Evolutionary conservation across 129 eudicot species (phyloP), one percentile per base, ranked within the genome.

Genomic region (Saposhnikovia divaricata): DNA sequence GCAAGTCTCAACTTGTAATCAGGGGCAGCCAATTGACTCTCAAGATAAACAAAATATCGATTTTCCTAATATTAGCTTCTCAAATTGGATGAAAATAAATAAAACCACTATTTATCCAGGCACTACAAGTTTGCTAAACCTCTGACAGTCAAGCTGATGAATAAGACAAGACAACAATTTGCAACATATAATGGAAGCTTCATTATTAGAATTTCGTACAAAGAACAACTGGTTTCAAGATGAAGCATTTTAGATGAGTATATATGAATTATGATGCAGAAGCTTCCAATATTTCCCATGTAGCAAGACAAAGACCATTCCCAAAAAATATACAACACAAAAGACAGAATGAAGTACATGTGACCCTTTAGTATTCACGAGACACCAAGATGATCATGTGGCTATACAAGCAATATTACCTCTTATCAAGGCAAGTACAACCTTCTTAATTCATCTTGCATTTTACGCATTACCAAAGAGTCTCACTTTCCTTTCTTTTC

Each of bases 231-330:
- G 47, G 75, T 70, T 3, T 31, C 53, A 79, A 37, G 23, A 46
- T 38, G 66, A 78, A 50, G 44, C 78, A 66, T 63, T 75, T 14
- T 57, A 43, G 68, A 71, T 47, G 66, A 25, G 78, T 34, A 78
- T 66, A 71, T 44, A 76, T 45, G 78, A 78, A 44, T 73, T 40
- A 72, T 38, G 59, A 66, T 77, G 53, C 63, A 25, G 65, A 74
- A 42, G 77, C 84, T 23, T 82, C 78, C 86, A 84, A 72, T 76
- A 44, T 79, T 71, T 68, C 73, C 38, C 19, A 8, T 48, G 77
- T 40, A 79, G 76, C n/a, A 82, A 80, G 90, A 84, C 84, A 87
- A 71, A 72, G 88, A 87, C 90, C 53, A 48, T 40, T 79, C 88
- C 39, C 47, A 68, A n/a, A 0, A 0, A 55, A 47, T 68, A 84